These are phyloP conservation scores for Ganoderma sinense DNA, from an alignment of 1,284 basidiomycete genomes.

Conservation along the genomic window DNA sequence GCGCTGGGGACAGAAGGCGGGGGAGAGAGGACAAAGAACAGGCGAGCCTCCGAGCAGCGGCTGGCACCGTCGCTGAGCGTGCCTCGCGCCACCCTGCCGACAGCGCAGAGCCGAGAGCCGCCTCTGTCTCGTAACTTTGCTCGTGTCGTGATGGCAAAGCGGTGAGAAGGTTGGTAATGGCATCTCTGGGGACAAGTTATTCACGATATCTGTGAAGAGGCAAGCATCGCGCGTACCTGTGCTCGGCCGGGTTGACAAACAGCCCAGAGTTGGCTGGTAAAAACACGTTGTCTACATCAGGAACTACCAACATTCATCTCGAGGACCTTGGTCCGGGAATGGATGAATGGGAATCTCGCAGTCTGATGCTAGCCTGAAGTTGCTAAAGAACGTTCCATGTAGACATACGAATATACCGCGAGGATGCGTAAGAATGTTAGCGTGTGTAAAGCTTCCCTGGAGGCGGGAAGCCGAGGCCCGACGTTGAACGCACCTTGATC, in stretches of 20 bases:
- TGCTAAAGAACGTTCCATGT: conserved; percentile 80
- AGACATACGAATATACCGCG: conserved; percentile 71
- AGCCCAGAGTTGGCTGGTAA: conserved; percentile 81
- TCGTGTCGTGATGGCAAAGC: conserved; percentile 74
- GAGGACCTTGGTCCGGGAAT: conserved; percentile 84
- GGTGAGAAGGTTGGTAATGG: conserved; percentile 71
- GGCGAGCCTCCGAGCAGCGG: no score
- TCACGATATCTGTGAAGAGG: neutral
- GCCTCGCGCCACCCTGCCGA: no score
- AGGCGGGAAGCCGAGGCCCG: neutral
- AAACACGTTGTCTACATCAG: conserved; percentile 95
- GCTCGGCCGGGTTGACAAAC: conserved; percentile 82
- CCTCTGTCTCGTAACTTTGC: conserved; percentile 55
- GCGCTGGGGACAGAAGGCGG: neutral
- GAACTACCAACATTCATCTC: conserved; percentile 91
- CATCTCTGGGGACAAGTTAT: conserved; percentile 47
- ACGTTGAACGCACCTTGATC: conserved; percentile 80
- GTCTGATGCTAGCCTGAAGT: conserved; percentile 82
- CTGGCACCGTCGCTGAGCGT: no score
- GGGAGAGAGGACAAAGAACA: no score
- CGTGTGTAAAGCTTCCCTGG: neutral
- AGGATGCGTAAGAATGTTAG: conserved; percentile 56
- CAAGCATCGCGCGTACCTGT: conserved; percentile 55
- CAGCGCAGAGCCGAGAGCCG: conserved; percentile 85
- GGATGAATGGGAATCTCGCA: conserved; percentile 94